Conservation (phyloP, 352 stramenopile species). For the Globisporangium cederbergense region DNA sequence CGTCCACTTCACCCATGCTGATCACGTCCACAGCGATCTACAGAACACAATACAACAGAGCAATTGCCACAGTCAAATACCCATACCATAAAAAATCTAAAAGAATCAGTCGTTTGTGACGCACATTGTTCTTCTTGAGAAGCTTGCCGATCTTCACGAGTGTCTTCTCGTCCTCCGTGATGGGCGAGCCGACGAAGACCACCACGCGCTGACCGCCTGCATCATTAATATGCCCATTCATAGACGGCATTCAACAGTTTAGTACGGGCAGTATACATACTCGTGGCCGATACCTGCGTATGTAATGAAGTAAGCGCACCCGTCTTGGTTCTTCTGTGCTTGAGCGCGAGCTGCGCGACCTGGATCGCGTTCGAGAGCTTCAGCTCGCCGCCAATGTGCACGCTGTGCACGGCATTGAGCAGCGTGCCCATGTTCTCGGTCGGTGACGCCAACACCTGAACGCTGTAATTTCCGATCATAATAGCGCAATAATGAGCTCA, state of each 20-base stretch:
- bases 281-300: too few relatives aligned
- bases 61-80: not conserved
- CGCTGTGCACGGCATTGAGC: slow-evolving; percentile 91
- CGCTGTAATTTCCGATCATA: slow-evolving; percentile 35
- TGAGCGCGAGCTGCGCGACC: slow-evolving; percentile 96
- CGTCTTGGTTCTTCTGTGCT: slow-evolving; percentile 99
- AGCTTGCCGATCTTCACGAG: slow-evolving; percentile 96
- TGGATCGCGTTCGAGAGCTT: slow-evolving; percentile 96
- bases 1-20: slow-evolving; percentile 95
- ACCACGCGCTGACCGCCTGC: slow-evolving; percentile 88
- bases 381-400: slow-evolving; percentile 84
- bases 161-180: slow-evolving; percentile 88
- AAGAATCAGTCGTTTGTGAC: not conserved
- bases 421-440: slow-evolving; percentile 99
- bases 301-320: slow-evolving; percentile 30
- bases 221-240: not conserved
- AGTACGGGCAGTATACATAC: too few relatives aligned
- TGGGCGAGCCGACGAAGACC: slow-evolving; percentile 96
- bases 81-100: not conserved
- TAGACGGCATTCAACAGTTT: not conserved
- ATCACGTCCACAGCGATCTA: slow-evolving; percentile 97
- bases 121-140: slow-evolving; percentile 99
- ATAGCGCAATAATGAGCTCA: not conserved
- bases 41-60: slow-evolving; percentile 3
- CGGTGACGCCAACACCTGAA: slow-evolving; percentile 93